Conservation (phyloP, 1,284 basidiomycete genomes). For the Ceratobasidium sp. region DNA sequence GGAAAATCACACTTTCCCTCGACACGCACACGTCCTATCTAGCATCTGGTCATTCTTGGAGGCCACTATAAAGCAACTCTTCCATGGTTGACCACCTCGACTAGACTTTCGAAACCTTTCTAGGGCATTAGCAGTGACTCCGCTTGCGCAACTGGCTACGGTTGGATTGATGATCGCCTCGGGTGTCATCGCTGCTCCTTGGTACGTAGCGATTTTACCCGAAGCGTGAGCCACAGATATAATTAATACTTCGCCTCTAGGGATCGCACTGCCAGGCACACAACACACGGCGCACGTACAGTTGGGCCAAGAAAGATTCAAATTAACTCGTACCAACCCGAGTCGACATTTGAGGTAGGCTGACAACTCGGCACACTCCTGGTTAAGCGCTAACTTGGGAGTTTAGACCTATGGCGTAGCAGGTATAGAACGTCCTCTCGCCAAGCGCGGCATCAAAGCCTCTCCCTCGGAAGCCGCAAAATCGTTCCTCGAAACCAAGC, state of each 20-base stretch:
- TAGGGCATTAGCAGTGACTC: conserved; percentile 15
- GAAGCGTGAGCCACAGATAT: too few species aligned
- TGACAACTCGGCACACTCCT: too few species aligned
- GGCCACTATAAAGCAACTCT: too few species aligned
- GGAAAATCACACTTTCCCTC: too few species aligned
- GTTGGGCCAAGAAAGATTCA: conserved; percentile 19
- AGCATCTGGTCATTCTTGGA: too few species aligned
- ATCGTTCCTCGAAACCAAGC: conserved; percentile 49
- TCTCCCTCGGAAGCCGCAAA: conserved; percentile 48
- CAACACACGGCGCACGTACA: conserved; percentile 16
- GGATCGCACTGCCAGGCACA: conserved; percentile 15
- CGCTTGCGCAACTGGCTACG: conserved; percentile 33
- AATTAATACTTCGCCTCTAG: too few species aligned
- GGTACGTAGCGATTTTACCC: too few species aligned
- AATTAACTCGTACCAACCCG: conserved; percentile 35
- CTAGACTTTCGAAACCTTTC: too few species aligned
- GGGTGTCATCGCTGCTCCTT: conserved; percentile 31
- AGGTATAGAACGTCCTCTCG: conserved; percentile 50
- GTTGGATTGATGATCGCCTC: conserved; percentile 31
- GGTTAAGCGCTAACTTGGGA: too few species aligned
- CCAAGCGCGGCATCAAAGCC: conserved; percentile 46
- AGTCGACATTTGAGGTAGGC: conserved; percentile 19
- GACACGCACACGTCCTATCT: too few species aligned
- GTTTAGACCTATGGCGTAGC: conserved; percentile 23
- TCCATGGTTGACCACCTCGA: too few species aligned